Base-by-base conservation (phyloP, 2,329 filamentous ascomycete species). In the Hyphodiscus sp. region DNA sequence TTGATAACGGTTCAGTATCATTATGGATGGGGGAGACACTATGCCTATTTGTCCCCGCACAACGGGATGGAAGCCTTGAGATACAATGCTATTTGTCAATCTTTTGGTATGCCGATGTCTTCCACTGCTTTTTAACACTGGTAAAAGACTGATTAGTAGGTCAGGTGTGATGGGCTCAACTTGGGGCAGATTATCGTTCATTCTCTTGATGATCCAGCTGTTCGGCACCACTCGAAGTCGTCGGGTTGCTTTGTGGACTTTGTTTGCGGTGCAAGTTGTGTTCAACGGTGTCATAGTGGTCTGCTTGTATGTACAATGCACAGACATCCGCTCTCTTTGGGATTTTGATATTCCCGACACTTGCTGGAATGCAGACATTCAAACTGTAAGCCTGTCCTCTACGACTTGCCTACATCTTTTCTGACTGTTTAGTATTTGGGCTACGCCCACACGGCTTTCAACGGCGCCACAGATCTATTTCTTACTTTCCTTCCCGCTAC, bases 11-110 rank as follows among this genome's bases (percentile, higher is more conserved):
- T 54, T 1, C 52, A 54, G 41, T 51, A 57, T 48, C 55, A 57
- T 45, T 59, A 59, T 45, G 60, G 58, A 3, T 51, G 57, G 20
- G 60, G 60, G 6, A 29, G 57, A 19, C 58, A 58, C 45, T 59
- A 52, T 38, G 51, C 49, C 33, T 61, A 57, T 41, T 47, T 62
- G 10, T 41, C 41, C n/a, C 23, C 45, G 2, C 11, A 47, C 8
- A 20, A 58, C 18, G 52, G 44, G 44, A 45, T 55, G 7, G 18
- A 55, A n/a, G 55, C 57, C 0, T 19, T 56, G 18, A 55, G 57
- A 41, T 61, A 41, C 19, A 56, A 57, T n/a, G 51, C 55, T 16
- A 53, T 58, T 11, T 51, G 53, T 5, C 54, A 61, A 45, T 30
- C 57, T 18, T 54, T 58, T 30, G 55, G 56, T 59, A 38, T 10